A percentile compares a stretch with the other conserved stretches of the same genome.
phyloP scores from a whole-genome alignment of 1,139 yeast species.

The Lodderomyces jiufengensis region DNA sequence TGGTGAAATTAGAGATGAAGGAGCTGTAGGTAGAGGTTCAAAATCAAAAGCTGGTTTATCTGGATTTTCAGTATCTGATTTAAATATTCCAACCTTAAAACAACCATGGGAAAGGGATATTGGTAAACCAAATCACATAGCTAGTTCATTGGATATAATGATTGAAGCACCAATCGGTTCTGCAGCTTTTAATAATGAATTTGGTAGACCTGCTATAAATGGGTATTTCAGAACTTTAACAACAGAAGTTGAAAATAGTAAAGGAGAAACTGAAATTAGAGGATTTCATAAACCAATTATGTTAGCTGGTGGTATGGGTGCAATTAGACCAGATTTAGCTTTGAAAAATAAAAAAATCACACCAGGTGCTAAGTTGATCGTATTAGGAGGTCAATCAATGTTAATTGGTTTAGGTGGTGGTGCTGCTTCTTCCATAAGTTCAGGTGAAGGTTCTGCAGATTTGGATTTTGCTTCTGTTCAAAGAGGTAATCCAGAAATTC shows the following conservation, averaged over 20 bases:
- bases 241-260: slow-evolving; percentile 61
- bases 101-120: slow-evolving; percentile 94
- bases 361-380: slow-evolving; percentile 89
- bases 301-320: slow-evolving; percentile 99
- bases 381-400: slow-evolving; percentile 98
- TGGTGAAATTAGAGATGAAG: slow-evolving; percentile 99
- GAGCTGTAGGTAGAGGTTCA: slow-evolving; percentile 98
- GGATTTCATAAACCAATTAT: slow-evolving; percentile 99
- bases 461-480: slow-evolving; percentile 98
- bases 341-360: slow-evolving; percentile 84
- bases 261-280: slow-evolving; percentile 71
- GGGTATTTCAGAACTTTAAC: slow-evolving; percentile 97
- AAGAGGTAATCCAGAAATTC: slow-evolving; percentile 99
- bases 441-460: slow-evolving; percentile 95
- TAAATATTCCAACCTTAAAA: slow-evolving; percentile 74
- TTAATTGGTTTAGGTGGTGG: slow-evolving; percentile 99
- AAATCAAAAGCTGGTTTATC: slow-evolving; percentile 94
- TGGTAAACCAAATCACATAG: slow-evolving; percentile 92
- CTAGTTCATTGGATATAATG: slow-evolving; percentile 92
- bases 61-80: slow-evolving; percentile 90
- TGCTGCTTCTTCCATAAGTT: slow-evolving; percentile 93
- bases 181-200: slow-evolving; percentile 97
- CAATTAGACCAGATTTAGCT: slow-evolving; percentile 90
- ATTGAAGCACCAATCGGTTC: slow-evolving; percentile 96
- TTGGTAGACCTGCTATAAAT: slow-evolving; percentile 95